Evolutionary conservation across 768 basidiomycete genomes (phyloP).

Genomic region (Mycena epipterygia): DNA sequence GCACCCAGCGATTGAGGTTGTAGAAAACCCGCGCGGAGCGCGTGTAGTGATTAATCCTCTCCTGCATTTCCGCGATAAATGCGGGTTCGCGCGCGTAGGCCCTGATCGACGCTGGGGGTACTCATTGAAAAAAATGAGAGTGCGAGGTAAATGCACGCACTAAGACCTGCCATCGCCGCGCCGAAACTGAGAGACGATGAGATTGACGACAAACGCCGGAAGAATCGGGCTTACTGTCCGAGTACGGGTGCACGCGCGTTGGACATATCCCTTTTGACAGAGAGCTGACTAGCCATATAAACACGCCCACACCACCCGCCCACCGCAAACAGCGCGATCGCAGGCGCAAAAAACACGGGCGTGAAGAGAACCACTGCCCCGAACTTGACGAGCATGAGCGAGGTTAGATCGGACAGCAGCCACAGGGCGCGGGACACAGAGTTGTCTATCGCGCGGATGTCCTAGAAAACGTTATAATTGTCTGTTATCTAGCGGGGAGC

Average conservation of each 20-base stretch:
- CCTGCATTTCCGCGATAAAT: slow-evolving; percentile 60
- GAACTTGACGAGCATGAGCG: slow-evolving; percentile 44
- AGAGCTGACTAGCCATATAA: slow-evolving; percentile 61
- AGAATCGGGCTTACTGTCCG: slow-evolving; percentile 53
- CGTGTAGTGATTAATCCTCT: slow-evolving; percentile 67
- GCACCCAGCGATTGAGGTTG: slow-evolving; percentile 57
- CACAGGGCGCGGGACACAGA: slow-evolving; percentile 23
- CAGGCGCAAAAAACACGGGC: slow-evolving; percentile 61
- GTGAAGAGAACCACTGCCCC: slow-evolving; percentile 60
- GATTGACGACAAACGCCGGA: slow-evolving; percentile 35
- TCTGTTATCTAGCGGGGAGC: not conserved
- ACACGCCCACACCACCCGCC: slow-evolving; percentile 61
- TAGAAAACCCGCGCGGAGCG: slow-evolving; percentile 32
- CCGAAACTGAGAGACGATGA: slow-evolving; percentile 43
- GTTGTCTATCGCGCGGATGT: slow-evolving; percentile 20
- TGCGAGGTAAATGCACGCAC: slow-evolving; percentile 43
- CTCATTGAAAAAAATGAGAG: not conserved
- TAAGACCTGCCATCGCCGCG: slow-evolving; percentile 58
- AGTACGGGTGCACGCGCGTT: slow-evolving; percentile 53
- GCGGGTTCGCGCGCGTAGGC: slow-evolving; percentile 71
- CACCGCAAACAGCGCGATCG: slow-evolving; percentile 52
- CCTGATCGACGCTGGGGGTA: slow-evolving; percentile 64
- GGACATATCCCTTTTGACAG: slow-evolving; percentile 64
- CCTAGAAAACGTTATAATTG: not conserved
- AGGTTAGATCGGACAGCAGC: slow-evolving; percentile 2